Evolutionary conservation across 345 rosid genomes (phyloP), one percentile per base, ranked within the genome.

Genomic region (Ceriops decandra): DNA sequence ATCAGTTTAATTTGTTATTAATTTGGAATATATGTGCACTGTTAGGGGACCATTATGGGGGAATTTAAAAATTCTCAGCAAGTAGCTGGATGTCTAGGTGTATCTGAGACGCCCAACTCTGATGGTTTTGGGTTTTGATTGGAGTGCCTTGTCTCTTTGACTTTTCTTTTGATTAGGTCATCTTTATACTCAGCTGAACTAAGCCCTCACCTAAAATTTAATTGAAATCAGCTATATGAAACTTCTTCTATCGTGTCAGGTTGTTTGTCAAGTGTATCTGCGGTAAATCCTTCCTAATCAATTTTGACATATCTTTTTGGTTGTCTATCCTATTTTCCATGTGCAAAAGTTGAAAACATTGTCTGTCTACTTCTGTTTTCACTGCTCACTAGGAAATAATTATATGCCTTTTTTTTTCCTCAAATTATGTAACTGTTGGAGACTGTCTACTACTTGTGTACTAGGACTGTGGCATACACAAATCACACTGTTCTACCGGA

Each of bases 401-500:
- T n/a, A 38, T 35, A 46, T 5, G 24, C 46, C 19, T 27, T 22
- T 30, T 20, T 13, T 20, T 24, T 24, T 33, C 13, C 24, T 68
- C 53, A 72, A 64, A 8, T 68, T 67, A 33, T 42, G 13, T 62
- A 58, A 52, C 61, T 56, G 46, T 28, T 60, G 20, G 26, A 68
- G 61, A 27, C 52, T 57, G 54, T 64, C 54, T 69, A 69, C 52
- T 49, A 35, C 36, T 64, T 67, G 21, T 66, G 67, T 72, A 51
- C 27, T 63, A 90, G 96, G 76, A 90, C 96, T 76, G 77, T 83
- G 81, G 96, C 96, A 53, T 90, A 90, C 80, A 90, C 96, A 63
- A 90, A 90, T 82, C 96, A 90, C 66, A 90, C 96, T 59, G 92
- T 90, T 61, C 73, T 90, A 72, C 96, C 96, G 8, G 96, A 90